A percentile compares a stretch with the other conserved stretches of the same genome.
These are phyloP conservation scores for Ceratocystis diversiconidia DNA, from an alignment of 2,329 filamentous ascomycete genomes.

Conservation along the genomic window DNA sequence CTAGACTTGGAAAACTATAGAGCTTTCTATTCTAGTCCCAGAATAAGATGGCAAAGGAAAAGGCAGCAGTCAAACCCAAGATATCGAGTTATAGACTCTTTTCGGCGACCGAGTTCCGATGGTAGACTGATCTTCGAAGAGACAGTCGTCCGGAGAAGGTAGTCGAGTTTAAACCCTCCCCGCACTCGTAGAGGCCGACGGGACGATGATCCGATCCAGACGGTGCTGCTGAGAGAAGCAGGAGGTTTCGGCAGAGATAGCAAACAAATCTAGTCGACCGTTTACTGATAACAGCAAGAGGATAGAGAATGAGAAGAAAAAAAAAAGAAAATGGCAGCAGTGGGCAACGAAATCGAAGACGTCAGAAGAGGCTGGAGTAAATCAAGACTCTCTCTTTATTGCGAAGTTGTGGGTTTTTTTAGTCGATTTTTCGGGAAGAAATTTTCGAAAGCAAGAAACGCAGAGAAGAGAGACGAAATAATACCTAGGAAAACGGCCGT, in stretches of 20 bases:
- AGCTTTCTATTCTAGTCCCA: constrained; percentile 1
- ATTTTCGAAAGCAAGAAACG: constrained; percentile 16
- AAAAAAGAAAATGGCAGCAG: background rate
- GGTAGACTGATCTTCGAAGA: constrained; percentile 5
- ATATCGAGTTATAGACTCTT: background rate
- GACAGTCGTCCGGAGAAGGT: constrained; percentile 15
- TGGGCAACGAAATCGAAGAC: constrained; percentile 2
- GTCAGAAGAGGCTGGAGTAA: constrained; percentile 13
- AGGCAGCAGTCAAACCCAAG: background rate
- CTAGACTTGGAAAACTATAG: background rate
- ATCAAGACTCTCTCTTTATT: constrained; percentile 4
- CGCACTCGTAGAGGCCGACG: constrained; percentile 16
- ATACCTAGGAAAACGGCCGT: background rate
- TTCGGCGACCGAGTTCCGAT: background rate
- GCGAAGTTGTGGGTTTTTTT: constrained; percentile 11
- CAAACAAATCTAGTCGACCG: constrained; percentile 8
- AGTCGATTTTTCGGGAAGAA: constrained; percentile 16
- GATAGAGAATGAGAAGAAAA: background rate
- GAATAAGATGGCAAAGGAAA: constrained; percentile 4
- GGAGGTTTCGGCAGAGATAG: constrained; percentile 10
- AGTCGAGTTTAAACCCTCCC: constrained; percentile 16
- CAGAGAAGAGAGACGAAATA: background rate
- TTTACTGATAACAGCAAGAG: background rate
- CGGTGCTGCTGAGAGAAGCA: constrained; percentile 14
- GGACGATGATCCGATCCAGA: constrained; percentile 13